Conservation (phyloP, 2,329 filamentous ascomycete species). For the Pyrenochaeta sp. region DNA sequence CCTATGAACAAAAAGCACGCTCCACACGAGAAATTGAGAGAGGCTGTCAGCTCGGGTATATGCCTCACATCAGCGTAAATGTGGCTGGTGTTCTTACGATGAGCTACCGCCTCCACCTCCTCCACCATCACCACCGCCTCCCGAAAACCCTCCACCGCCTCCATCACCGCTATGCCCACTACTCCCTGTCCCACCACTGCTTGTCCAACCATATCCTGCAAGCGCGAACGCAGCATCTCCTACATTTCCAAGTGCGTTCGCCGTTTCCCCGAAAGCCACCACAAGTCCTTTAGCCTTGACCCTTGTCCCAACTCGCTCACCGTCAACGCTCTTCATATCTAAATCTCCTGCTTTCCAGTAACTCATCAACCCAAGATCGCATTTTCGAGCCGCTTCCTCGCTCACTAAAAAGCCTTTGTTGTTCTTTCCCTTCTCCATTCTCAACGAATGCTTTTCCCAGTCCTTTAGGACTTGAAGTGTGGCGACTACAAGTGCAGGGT, state of each 20-base stretch:
- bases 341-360: constrained; percentile 38
- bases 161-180: background rate
- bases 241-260: constrained; percentile 13
- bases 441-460: constrained; percentile 40
- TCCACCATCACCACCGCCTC: background rate
- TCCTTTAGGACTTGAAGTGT: constrained; percentile 46
- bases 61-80: too few relatives aligned
- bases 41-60: too few relatives aligned
- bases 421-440: constrained; percentile 29
- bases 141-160: background rate
- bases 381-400: constrained; percentile 30
- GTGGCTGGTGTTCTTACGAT: too few relatives aligned
- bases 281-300: constrained; percentile 16
- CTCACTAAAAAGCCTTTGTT: constrained; percentile 26
- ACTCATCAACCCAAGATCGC: constrained; percentile 31
- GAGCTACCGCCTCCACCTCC: background rate
- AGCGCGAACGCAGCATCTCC: constrained; percentile 20
- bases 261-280: constrained; percentile 8
- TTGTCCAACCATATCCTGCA: constrained; percentile 10
- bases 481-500: constrained; percentile 38
- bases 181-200: background rate
- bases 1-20: too few relatives aligned
- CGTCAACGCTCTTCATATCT: constrained; percentile 10
- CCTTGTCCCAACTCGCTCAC: constrained; percentile 15
- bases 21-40: too few relatives aligned